Evolutionary conservation across 805 yeast genomes (phyloP).

Genomic region (Metschnikowia lochheadii): DNA sequence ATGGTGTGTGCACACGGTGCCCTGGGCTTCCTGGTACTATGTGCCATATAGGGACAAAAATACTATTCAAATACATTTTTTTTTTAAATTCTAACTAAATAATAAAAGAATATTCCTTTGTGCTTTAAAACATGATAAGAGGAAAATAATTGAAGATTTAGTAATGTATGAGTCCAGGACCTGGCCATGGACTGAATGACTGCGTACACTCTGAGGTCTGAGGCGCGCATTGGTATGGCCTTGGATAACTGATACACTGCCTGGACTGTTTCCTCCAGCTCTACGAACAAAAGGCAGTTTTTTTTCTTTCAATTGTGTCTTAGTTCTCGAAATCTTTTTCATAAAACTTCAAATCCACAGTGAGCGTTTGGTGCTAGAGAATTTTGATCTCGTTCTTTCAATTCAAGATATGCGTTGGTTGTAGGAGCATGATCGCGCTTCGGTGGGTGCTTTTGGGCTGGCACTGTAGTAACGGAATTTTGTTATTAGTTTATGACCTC

Average conservation of each 20-base stretch:
- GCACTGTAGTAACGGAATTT: background rate
- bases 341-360: slow-evolving; percentile 17
- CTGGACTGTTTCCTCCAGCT: slow-evolving; percentile 33
- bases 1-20: too few relatives aligned
- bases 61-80: too few relatives aligned
- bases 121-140: too few relatives aligned
- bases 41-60: too few relatives aligned
- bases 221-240: slow-evolving; percentile 33
- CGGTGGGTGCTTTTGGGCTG: background rate
- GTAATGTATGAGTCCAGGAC: too few relatives aligned
- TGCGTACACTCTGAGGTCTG: slow-evolving; percentile 7
- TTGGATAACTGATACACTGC: slow-evolving; percentile 34
- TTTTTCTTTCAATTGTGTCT: too few relatives aligned
- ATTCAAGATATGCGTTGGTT: background rate
- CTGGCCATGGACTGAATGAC: too few relatives aligned
- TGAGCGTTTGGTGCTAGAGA: slow-evolving; percentile 18
- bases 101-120: too few relatives aligned
- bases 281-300: slow-evolving; percentile 22
- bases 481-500: slow-evolving; percentile 11
- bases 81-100: too few relatives aligned
- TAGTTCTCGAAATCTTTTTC: slow-evolving; percentile 22
- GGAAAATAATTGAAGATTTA: too few relatives aligned
- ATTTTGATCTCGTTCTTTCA: slow-evolving; percentile 7
- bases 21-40: too few relatives aligned
- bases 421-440: background rate